Base-by-base conservation (phyloP, 2,329 filamentous ascomycete genomes). In the Ploettnerulaceae sp. region DNA sequence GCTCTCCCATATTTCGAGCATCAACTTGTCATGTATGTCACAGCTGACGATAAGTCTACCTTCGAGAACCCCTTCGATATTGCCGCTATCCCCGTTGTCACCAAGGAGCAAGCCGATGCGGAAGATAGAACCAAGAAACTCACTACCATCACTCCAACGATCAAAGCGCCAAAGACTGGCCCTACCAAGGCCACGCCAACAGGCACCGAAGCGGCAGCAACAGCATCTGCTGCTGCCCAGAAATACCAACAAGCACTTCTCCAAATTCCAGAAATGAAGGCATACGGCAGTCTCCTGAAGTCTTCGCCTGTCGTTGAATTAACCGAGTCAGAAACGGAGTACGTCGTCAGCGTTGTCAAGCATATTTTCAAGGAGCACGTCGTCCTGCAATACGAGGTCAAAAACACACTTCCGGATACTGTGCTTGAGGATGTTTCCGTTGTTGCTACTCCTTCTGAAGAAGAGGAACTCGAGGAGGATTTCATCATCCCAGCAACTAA, bases 61-160 rank as follows among this genome's bases (percentile, higher is more conserved):
- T 98, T 97, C 61, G 79, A 84, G 31, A 73, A 74, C 25, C 84
- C 93, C 5, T 98, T 98, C 73, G 91, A 97, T 65, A 84, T 98
- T 61, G 81, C 84, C 60, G 84, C 85, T 62, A 86, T 98, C 35
- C 93, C 93, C 4, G 82, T 96, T 37, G 93, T 98, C 57, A 95
- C 89, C 15, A 83, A 93, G 49, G 93, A 97, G 67, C 89, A 98
- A 71, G 91, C 91, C 51, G 84, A 96, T 60, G 93, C 93, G 9
- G 91, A 96, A 67, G 93, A 97, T 68, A 81, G 91, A 59, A 95
- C 88, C 21, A 95, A 95, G 82, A 97, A 97, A 74, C 86, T 97
- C 60, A 95, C 89, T 2, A 88, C 88, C 14, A 86, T 89, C 12
- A 89, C 90, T 1, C 90, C 91, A 7, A 95, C 89, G 2, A 82